These are phyloP conservation scores for Paramecium octaurelia DNA, from an alignment of 73 alveolate genomes.

Conservation along the genomic window DNA sequence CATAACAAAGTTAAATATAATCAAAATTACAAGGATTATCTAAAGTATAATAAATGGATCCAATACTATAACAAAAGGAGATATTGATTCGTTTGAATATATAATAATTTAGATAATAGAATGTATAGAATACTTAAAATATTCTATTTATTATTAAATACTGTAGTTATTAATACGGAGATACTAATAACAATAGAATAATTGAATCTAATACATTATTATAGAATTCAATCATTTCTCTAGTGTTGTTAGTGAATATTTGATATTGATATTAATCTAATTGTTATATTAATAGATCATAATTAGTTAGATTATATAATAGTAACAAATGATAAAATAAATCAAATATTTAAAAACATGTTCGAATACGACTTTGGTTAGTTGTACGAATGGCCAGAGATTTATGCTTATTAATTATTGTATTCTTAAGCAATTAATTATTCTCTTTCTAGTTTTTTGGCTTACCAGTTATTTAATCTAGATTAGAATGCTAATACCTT, in stretches of 20 bases:
- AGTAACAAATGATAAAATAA: neutral
- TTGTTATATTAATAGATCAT: neutral
- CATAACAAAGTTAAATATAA: neutral
- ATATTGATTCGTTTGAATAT: too few species aligned
- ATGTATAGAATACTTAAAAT: too few species aligned
- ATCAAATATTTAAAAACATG: neutral
- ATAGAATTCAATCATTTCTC: too few species aligned
- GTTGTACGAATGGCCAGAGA: neutral
- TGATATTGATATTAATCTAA: neutral
- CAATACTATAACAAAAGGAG: too few species aligned
- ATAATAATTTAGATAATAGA: too few species aligned
- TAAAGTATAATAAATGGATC: too few species aligned
- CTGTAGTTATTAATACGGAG: too few species aligned
- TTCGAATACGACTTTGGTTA: neutral
- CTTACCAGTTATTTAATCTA: conserved; percentile 35
- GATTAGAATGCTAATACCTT: neutral
- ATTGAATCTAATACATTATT: neutral
- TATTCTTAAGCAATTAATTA: neutral
- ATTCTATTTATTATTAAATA: too few species aligned
- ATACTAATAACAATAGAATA: neutral
- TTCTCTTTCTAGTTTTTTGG: neutral
- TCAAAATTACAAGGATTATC: too few species aligned
- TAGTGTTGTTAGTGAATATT: too few species aligned
- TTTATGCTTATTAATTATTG: neutral
- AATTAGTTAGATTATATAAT: neutral